Evolutionary conservation across 164 flowering plant genomes (phyloP).

Genomic region (Vitis riparia): DNA sequence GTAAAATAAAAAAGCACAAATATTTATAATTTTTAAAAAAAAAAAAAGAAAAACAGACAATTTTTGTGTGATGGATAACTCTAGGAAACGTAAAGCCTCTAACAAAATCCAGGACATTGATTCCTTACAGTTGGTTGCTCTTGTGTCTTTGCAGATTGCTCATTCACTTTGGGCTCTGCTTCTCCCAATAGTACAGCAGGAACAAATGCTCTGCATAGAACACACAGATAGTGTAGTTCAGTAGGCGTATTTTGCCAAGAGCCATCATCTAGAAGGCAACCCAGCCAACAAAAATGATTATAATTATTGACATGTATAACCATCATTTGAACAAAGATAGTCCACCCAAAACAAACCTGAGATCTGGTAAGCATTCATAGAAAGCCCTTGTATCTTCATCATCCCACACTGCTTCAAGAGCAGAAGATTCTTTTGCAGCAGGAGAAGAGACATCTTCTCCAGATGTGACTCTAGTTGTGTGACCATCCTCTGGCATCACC

Average conservation of each 20-base stretch:
- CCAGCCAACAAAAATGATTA: not conserved
- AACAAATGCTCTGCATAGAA: slow-evolving; percentile 81
- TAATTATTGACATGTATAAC: slow-evolving; percentile 2
- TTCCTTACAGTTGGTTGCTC: slow-evolving; percentile 66
- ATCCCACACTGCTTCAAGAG: slow-evolving; percentile 87
- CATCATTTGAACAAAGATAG: not conserved
- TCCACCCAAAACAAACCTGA: slow-evolving; percentile 56
- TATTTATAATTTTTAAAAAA: no score
- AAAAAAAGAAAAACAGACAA: no score
- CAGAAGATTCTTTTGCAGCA: slow-evolving; percentile 71
- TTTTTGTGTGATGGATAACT: not conserved
- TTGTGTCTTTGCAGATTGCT: slow-evolving; percentile 66
- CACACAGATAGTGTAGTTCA: not conserved
- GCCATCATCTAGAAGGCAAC: not conserved
- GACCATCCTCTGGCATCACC: slow-evolving; percentile 94
- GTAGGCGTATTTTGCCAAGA: not conserved
- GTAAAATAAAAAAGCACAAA: no score
- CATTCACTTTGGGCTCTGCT: slow-evolving; percentile 70
- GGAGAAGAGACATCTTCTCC: slow-evolving; percentile 83
- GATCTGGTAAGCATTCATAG: slow-evolving; percentile 95
- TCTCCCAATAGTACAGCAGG: slow-evolving; percentile 97
- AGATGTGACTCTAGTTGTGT: slow-evolving; percentile 82
- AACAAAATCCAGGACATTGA: not conserved
- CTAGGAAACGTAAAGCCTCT: not conserved
- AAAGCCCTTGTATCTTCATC: slow-evolving; percentile 95